Evolutionary conservation across 1,284 basidiomycete genomes (phyloP), one percentile per base, ranked within the genome.

Genomic region (Phlebopus sp.): DNA sequence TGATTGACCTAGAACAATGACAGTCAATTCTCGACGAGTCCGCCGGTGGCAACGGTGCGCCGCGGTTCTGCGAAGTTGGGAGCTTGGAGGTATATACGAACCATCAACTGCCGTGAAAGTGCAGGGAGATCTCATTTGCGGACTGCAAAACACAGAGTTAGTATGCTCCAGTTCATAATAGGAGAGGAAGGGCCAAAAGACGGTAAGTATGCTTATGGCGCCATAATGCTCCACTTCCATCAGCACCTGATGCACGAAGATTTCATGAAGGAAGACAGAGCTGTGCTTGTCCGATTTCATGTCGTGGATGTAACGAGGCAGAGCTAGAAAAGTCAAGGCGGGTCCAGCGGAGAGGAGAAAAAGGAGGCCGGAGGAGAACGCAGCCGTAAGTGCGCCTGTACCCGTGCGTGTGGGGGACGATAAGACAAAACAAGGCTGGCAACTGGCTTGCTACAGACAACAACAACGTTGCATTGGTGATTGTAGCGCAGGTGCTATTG

Each of bases 211-310:
- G 29, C 23, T 51, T 43, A 42, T 48, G 50, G 36, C 47, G 44
- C 41, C 19, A 36, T 54, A 57, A 9, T 15, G 51, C 56, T 50
- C 52, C 45, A 60, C 58, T 63, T 55, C 58, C 61, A 64, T 66
- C 52, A 51, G 40, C 43, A 43, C 31, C 43, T 45, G 54, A 56
- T 47, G 25, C 53, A 47, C 18, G 57, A 39, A 47, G 55, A 52
- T 59, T 48, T 56, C 45, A 49, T 53, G 39, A 37, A 7, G 41
- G 46, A 42, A 42, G 29, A 23, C 18, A 36, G n/a, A n/a, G 35
- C 21, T 15, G 37, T 27, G 25, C 41, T 34, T 17, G 37, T 19
- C 31, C 41, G 2, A 8, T 21, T 44, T 42, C 19, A 27, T 25
- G 42, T 29, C 14, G 32, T 25, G 31, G 38, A 8, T 30, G 47